These are phyloP conservation scores for Leccinum disarticulatum DNA, from an alignment of 768 basidiomycete genomes.

Conservation along the genomic window DNA sequence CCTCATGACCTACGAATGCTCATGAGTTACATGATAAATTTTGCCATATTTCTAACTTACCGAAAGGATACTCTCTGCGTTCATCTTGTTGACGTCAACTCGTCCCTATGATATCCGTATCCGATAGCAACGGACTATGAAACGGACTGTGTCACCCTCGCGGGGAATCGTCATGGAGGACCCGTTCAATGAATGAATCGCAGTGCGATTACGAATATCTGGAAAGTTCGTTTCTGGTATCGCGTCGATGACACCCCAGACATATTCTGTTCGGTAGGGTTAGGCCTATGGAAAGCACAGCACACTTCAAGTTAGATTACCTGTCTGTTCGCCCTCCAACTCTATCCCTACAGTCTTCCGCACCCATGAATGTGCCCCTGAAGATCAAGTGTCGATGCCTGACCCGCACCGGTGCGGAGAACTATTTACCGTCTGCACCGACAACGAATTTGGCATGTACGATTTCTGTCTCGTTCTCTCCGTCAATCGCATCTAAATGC, in stretches of 20 bases:
- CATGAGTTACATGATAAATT: neutral
- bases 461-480: slow-evolving; percentile 31
- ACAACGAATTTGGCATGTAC: slow-evolving; percentile 37
- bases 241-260: slow-evolving; percentile 86
- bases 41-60: slow-evolving; percentile 30
- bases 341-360: slow-evolving; percentile 42
- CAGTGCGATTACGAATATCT: slow-evolving; percentile 64
- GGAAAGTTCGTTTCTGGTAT: slow-evolving; percentile 75
- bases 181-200: slow-evolving; percentile 67
- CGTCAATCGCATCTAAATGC: slow-evolving; percentile 25
- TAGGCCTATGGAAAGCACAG: neutral
- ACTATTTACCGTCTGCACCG: slow-evolving; percentile 34
- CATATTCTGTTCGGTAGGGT: slow-evolving; percentile 46
- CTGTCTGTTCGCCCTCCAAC: slow-evolving; percentile 52
- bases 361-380: slow-evolving; percentile 49
- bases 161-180: slow-evolving; percentile 76
- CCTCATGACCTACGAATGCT: slow-evolving; percentile 45
- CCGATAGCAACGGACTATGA: slow-evolving; percentile 66
- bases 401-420: neutral
- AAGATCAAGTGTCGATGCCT: neutral
- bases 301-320: slow-evolving; percentile 17
- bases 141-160: slow-evolving; percentile 62
- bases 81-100: slow-evolving; percentile 52
- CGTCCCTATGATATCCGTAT: slow-evolving; percentile 48
- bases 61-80: slow-evolving; percentile 51